Evolutionary conservation across 495 filamentous ascomycete genomes (phyloP), one percentile per base, ranked within the genome.

Genomic region (Entonaema liquescens): DNA sequence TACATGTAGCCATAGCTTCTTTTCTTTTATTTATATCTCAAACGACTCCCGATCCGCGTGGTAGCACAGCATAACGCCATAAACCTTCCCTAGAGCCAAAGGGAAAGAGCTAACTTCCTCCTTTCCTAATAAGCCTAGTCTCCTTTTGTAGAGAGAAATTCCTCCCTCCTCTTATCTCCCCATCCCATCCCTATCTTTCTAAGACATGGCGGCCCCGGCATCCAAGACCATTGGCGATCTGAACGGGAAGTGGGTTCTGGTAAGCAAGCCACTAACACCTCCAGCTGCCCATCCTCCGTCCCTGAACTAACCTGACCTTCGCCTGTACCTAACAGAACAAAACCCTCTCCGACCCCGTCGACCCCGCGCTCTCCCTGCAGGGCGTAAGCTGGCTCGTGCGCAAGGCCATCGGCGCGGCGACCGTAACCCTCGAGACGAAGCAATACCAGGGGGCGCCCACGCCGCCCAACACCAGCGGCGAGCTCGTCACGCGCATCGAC

Each of bases 181-280:
- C n/a, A n/a, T n/a, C n/a, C n/a, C n/a, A n/a, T n/a, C n/a, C n/a
- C n/a, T n/a, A n/a, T n/a, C n/a, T n/a, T n/a, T n/a, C n/a, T n/a
- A n/a, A n/a, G n/a, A n/a, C 67, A 98, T 98, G 94, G 93, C 94
- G 70, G 92, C 94, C 59, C 94, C 94, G 42, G 78, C 86, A 63
- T 83, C 86, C 64, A 86, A 89, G 78, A 95, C 87, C 13, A 86
- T 94, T 62, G 87, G 86, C 63, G 85, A 94, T 77, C 85, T 97
- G 73, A 88, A 80, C 72, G 94, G 94, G 25, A 86, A 87, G 75
- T 98, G 91, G 89, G 76, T 85, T 23, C 89, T 97, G 88, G 93
- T 95, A 85, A 49, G 86, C 36, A 40, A 60, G 59, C 47, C 17
- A 56, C 8, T 12, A 29, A 7, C 5, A 25, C 4, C 6, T 15